Base-by-base conservation (phyloP, 1,284 basidiomycete species). In the Austropuccinia psidii region DNA sequence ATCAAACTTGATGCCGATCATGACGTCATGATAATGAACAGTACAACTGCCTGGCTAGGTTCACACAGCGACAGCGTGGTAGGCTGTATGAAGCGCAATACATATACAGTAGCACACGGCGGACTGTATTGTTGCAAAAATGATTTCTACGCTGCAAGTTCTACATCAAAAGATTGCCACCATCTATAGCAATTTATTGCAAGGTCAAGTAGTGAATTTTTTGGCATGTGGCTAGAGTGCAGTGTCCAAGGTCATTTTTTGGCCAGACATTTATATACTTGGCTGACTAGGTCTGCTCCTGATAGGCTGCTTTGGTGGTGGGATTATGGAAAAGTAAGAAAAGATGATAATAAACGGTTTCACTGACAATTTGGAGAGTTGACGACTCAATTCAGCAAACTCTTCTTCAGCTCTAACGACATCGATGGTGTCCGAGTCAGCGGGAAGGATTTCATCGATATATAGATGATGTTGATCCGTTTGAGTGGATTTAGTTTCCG, bases 291-390 rank as follows among this genome's bases (percentile, higher is more conserved):
- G n/a, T n/a, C n/a, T n/a, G n/a, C n/a, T n/a, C n/a, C n/a, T n/a
- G n/a, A n/a, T n/a, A n/a, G n/a, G n/a, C n/a, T n/a, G n/a, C n/a
- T n/a, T n/a, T n/a, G n/a, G n/a, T n/a, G n/a, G n/a, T n/a, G n/a
- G n/a, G n/a, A n/a, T n/a, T 21, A 41, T 21, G n/a, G 33, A 41
- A 24, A n/a, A 19, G 35, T 17, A 21, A 39, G 29, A 60, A 39
- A 39, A 60, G 57, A 39, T 7, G 17, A n/a, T 31, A 37, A 9
- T 54, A 54, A 54, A 15, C 17, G 24, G 50, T 2, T 24, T 50
- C 43, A 41, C 57, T 50, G 17, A 72, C 68, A 58, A 55, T 54
- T 73, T 52, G 50, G 70, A 62, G 24, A 73, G 60, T 65, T 73
- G 70, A 17, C 70, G 58, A 33, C 50, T 73, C 3, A 73, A 31